Percentiles rank a stretch among this genome's conserved stretches.
phyloP scores from a whole-genome alignment of 2,329 filamentous ascomycete genomes.

The Macrophomina tecta region DNA sequence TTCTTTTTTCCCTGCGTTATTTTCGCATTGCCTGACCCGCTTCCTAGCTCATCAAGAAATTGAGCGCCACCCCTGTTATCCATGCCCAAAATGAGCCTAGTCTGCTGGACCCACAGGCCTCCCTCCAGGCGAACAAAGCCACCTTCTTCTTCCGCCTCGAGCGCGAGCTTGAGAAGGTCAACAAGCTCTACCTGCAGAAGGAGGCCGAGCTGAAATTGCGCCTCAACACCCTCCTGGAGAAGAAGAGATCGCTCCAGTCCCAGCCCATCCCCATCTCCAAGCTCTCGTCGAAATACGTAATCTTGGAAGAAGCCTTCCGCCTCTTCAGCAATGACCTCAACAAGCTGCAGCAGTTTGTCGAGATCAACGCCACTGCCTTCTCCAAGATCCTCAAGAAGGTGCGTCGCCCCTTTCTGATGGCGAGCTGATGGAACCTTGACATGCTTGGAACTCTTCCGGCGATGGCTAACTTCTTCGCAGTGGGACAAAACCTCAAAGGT shows the following conservation, averaged over 20 bases:
- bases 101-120: slow-evolving; percentile 76
- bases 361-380: slow-evolving; percentile 96
- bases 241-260: slow-evolving; percentile 89
- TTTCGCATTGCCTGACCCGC: slow-evolving; percentile 31
- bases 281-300: slow-evolving; percentile 90
- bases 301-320: slow-evolving; percentile 93
- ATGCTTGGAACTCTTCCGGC: not conserved
- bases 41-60: slow-evolving; percentile 91
- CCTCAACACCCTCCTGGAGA: slow-evolving; percentile 89
- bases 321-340: slow-evolving; percentile 96
- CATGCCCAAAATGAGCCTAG: slow-evolving; percentile 71
- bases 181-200: slow-evolving; percentile 96
- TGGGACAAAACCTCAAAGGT: slow-evolving; percentile 99
- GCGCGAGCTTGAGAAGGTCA: slow-evolving; percentile 97
- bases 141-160: slow-evolving; percentile 99
- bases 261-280: slow-evolving; percentile 78
- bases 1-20: slow-evolving; percentile 9
- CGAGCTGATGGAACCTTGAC: not conserved
- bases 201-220: slow-evolving; percentile 97
- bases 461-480: slow-evolving; percentile 53
- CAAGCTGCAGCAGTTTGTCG: slow-evolving; percentile 98
- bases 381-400: slow-evolving; percentile 98
- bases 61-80: slow-evolving; percentile 88
- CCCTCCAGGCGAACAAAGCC: slow-evolving; percentile 94
- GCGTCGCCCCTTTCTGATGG: slow-evolving; percentile 35